These are phyloP conservation scores for Aspergillus bombycis DNA, from an alignment of 2,329 filamentous ascomycete species.

Conservation along the genomic window DNA sequence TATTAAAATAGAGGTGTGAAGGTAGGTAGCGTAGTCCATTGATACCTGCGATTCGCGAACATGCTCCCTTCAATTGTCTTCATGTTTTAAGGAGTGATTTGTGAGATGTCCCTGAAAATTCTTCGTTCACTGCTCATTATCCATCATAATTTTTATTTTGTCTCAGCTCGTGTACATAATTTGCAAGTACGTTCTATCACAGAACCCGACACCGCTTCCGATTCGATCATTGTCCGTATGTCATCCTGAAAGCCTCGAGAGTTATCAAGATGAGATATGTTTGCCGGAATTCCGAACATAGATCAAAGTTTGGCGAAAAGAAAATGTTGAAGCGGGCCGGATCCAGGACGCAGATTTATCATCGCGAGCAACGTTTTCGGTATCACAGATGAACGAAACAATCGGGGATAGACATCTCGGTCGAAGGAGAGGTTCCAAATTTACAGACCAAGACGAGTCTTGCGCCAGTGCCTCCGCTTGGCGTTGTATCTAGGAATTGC, in stretches of 20 bases:
- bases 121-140: slow-evolving; percentile 24
- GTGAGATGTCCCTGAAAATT: not conserved
- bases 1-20: not conserved
- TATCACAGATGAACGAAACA: slow-evolving; percentile 33
- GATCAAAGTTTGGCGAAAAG: slow-evolving; percentile 5
- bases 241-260: slow-evolving; percentile 7
- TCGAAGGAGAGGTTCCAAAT: slow-evolving; percentile 50
- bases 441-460: slow-evolving; percentile 99
- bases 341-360: slow-evolving; percentile 20
- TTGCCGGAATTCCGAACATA: slow-evolving; percentile 10
- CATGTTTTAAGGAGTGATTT: not conserved
- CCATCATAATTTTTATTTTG: slow-evolving; percentile 29
- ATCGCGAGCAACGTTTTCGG: slow-evolving; percentile 26
- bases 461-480: slow-evolving; percentile 99
- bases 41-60: not conserved
- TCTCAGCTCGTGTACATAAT: slow-evolving; percentile 28
- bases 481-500: slow-evolving; percentile 86
- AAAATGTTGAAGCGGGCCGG: slow-evolving; percentile 20
- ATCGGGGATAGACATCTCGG: slow-evolving; percentile 33
- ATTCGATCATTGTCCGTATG: slow-evolving; percentile 8
- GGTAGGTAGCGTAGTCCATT: not conserved
- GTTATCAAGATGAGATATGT: slow-evolving; percentile 7
- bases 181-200: slow-evolving; percentile 20
- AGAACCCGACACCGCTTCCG: slow-evolving; percentile 16
- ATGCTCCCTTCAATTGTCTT: not conserved